Evolutionary conservation across 805 yeast species (phyloP), one percentile per base, ranked within the genome.

Genomic region (Maudiozyma bulderi): DNA sequence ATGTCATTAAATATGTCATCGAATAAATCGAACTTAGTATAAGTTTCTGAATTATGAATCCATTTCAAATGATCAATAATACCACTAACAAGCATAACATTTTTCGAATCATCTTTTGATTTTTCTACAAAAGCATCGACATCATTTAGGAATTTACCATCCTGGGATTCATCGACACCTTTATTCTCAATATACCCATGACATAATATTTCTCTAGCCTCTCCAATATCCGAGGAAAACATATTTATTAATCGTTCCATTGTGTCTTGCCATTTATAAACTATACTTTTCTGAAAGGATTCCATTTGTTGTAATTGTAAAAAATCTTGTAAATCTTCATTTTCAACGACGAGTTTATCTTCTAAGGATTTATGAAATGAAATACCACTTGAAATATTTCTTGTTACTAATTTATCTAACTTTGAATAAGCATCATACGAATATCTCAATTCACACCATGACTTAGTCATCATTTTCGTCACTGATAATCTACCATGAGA

Each of bases 391-490:
- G 50, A 49, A 71, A 82, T 73, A 2, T 74, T 71, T 3, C 52
- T 54, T 5, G 74, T 74, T 26, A 63, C 62, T 33, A 55, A 60
- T 2, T 56, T 56, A 2, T 61, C 64, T 6, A 73, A 66, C 20
- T 73, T 72, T 0, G 81, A 66, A 54, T 76, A 84, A 0, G 79
- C 58, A 28, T 73, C 71, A 58, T 78, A 84, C 50, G 74, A 71
- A 15, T 68, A 71, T 40, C 79, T 66, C 43, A 84, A 64, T 61
- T 85, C 91, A 68, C 93, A 85, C 86, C 88, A 84, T 13, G 73
- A 64, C 33, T 75, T 70, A 0, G 83, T 76, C 9, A 82, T 63
- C 8, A 85, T 60, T 48, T 72, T 75, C 0, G 90, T 82, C 4
- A 84, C 88, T 8, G 67, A 62, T 11, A 65, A 49, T 33, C 69